Evolutionary conservation across 495 filamentous ascomycete species (phyloP).

Genomic region (Penicilliopsis zonata): DNA sequence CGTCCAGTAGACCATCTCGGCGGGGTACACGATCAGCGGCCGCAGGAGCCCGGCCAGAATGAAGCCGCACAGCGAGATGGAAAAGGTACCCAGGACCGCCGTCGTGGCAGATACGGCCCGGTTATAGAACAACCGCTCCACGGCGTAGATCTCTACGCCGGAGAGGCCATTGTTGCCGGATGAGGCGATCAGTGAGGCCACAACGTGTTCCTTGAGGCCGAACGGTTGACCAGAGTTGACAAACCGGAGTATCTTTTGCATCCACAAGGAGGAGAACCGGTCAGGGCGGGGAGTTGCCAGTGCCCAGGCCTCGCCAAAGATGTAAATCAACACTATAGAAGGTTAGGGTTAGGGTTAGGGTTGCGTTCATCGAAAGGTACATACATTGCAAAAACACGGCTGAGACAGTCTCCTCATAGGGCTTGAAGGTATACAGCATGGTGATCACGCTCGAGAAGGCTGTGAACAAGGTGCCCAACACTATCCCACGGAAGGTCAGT

Average conservation of each 20-base stretch:
- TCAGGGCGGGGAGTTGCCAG: slow-evolving; percentile 11
- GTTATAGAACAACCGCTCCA: slow-evolving; percentile 7
- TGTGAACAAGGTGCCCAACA: slow-evolving; percentile 15
- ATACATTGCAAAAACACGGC: slow-evolving; percentile 15
- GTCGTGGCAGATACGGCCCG: slow-evolving; percentile 3
- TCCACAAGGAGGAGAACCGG: slow-evolving; percentile 7
- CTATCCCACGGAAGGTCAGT: slow-evolving; percentile 16
- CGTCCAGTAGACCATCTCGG: slow-evolving; percentile 11
- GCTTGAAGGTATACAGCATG: slow-evolving; percentile 21
- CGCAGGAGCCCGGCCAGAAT: slow-evolving; percentile 8
- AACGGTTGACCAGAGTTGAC: slow-evolving; percentile 11
- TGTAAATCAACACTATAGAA: slow-evolving; percentile 11
- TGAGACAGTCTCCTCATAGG: slow-evolving; percentile 12
- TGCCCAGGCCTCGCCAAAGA: slow-evolving; percentile 14
- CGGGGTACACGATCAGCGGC: slow-evolving; percentile 10
- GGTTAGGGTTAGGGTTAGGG: not conserved
- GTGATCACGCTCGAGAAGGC: slow-evolving; percentile 21
- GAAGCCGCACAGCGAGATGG: slow-evolving; percentile 20
- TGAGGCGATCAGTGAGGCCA: slow-evolving; percentile 8
- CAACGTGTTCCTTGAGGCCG: slow-evolving; percentile 11
- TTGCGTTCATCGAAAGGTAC: not conserved
- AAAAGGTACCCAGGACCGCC: slow-evolving; percentile 7
- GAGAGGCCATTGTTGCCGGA: slow-evolving; percentile 10
- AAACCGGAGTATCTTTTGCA: slow-evolving; percentile 9
- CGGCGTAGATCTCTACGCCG: slow-evolving; percentile 8